Evolutionary conservation across 225 moss, liverwort and hornwort genomes (phyloP), one percentile per base, ranked within the genome.

Genomic region (Sphagnum contortum): DNA sequence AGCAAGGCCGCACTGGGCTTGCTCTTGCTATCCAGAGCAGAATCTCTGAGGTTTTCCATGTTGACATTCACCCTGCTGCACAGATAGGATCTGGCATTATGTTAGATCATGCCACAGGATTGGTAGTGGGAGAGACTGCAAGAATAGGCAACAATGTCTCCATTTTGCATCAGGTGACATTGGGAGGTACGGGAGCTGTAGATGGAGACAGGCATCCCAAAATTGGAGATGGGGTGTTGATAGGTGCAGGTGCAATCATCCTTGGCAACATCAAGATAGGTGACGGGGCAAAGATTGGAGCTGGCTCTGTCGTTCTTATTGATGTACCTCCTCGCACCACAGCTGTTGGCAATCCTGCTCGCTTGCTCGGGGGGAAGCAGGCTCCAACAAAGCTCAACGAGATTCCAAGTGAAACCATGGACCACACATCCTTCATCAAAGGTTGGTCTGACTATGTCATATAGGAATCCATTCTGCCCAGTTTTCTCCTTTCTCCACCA

Each of bases 381-480:
- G 66, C 72, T 56, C 79, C 76, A 9, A 6, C 68, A 51, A 64
- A 71, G 55, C 60, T 80, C 53, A 75, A 71, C 45, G 86, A 79
- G 12, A 75, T 75, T 64, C 82, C 86, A 10, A 77, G 86, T 47
- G 77, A 70, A 66, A 80, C 86, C 45, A 86, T 86, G 86, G 79
- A 86, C 64, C 86, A 86, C 9, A 79, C 82, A 8, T 82, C 76
- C 47, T 81, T 82, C 29, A 82, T 79, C 6, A 82, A 79, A 57
- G 77, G 59, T 6, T 86, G 86, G 86, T 86, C 86, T 11, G 82
- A 86, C 65, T 86, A 86, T 67, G 86, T 86, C 48, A 86, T 86
- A 53, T 86, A 72, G 59, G 4, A 2, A 10, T 8, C 14, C 5
- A 57, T 5, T 64, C 12, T 61, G 3, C 29, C 29, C 29, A 29